phyloP scores from a whole-genome alignment of 352 stramenopile species.

The Pythium sp. region DNA sequence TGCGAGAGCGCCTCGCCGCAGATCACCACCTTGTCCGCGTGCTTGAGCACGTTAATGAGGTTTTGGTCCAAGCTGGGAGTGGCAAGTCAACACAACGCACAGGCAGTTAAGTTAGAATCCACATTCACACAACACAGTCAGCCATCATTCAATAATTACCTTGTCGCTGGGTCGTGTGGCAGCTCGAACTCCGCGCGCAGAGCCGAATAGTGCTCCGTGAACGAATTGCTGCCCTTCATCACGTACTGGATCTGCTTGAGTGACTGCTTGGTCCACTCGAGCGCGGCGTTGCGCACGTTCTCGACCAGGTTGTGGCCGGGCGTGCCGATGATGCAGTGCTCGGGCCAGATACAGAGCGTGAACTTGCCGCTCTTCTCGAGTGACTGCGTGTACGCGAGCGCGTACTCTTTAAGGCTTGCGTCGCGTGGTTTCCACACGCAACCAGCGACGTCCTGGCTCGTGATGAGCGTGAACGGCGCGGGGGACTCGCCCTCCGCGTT shows the following conservation, averaged over 20 bases:
- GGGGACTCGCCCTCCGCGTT: slow-evolving; percentile 66
- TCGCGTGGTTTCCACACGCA: slow-evolving; percentile 61
- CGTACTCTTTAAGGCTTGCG: slow-evolving; percentile 77
- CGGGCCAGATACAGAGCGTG: slow-evolving; percentile 94
- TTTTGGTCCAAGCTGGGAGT: slow-evolving; percentile 67
- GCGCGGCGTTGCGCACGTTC: slow-evolving; percentile 75
- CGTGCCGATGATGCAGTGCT: slow-evolving; percentile 95
- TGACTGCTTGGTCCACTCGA: slow-evolving; percentile 80
- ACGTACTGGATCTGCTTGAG: slow-evolving; percentile 83
- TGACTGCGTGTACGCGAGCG: slow-evolving; percentile 86
- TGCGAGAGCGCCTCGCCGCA: slow-evolving; percentile 95
- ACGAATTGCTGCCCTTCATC: slow-evolving; percentile 93
- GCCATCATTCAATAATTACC: slow-evolving; percentile 21
- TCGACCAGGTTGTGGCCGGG: slow-evolving; percentile 88
- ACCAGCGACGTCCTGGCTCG: slow-evolving; percentile 62
- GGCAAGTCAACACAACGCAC: slow-evolving; percentile 1
- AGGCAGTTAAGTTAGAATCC: not conserved
- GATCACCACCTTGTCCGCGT: slow-evolving; percentile 85
- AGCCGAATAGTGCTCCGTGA: slow-evolving; percentile 97
- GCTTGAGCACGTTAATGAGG: slow-evolving; percentile 85
- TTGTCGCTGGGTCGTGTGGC: slow-evolving; percentile 58
- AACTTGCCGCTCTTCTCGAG: slow-evolving; percentile 90
- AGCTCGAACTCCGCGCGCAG: slow-evolving; percentile 93
- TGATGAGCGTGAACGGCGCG: slow-evolving; percentile 93
- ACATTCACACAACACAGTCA: not conserved